Base-by-base conservation (phyloP, 2,329 filamentous ascomycete species). In the Aspergillus sp. region DNA sequence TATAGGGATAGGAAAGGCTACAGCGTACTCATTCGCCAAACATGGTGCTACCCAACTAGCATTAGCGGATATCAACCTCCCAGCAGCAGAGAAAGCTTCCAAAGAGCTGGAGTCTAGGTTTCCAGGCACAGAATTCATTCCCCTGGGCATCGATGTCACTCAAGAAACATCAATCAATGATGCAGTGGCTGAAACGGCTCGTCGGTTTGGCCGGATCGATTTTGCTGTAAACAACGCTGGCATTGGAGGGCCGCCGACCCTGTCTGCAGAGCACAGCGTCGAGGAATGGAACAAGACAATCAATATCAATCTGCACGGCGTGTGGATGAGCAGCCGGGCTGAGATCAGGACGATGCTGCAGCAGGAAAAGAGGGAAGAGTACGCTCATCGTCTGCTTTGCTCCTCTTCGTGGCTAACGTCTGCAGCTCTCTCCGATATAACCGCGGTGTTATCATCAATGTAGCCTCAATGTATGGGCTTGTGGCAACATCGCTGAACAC, bases 351-450 rank as follows among this genome's bases (percentile, higher is more conserved):
- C 31, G 2, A 61, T 61, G 56, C 31, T 54, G 15, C 24, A 12
- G 17, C 59, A 70, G 50, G 56, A 59, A 52, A 52, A 53, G 40
- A 24, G 17, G 21, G 53, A 12, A 15, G 37, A 55, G 27, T 49
- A 41, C 58, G n/a, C 19, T 2, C 8, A 7, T 1, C 21, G 21
- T 21, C 8, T 14, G 1, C 8, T 1, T 23, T 21, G n/a, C 0
- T 1, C 14, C 4, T 45, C 15, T 6, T 14, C 31, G 6, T n/a
- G 23, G 21, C 48, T 40, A 19, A 51, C 3, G 3, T 27, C n/a
- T 27, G n/a, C 23, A 59, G 52, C 2, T 31, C 48, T 6, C 57
- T 43, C 8, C 47, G 43, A 5, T 23, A 33, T 7, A 44, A 40
- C 17, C 48, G 53, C 27, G 57, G 57, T 2, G 53, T 59, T 12